phyloP scores from a whole-genome alignment of 768 basidiomycete species.

The Rubroboletus satanas region DNA sequence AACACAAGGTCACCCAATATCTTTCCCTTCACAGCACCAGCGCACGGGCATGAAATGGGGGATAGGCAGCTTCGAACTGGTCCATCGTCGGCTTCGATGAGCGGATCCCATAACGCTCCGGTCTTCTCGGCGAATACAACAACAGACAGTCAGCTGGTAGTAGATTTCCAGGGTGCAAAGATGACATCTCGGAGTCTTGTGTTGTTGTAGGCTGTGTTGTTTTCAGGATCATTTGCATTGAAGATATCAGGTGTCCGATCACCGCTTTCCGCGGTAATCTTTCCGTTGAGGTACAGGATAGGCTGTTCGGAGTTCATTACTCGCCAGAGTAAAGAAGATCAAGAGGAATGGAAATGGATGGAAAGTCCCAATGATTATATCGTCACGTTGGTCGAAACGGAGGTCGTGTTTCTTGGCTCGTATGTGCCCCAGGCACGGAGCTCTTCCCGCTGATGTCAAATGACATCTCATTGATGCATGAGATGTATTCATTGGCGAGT shows the following conservation, averaged over 20 bases:
- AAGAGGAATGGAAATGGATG: slow-evolving; percentile 31
- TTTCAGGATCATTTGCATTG: slow-evolving; percentile 24
- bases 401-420: slow-evolving; percentile 35
- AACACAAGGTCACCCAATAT: slow-evolving; percentile 30
- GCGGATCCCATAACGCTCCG: slow-evolving; percentile 40
- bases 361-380: slow-evolving; percentile 44
- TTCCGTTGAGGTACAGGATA: slow-evolving; percentile 38
- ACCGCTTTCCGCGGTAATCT: slow-evolving; percentile 29
- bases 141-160: slow-evolving; percentile 39
- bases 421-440: slow-evolving; percentile 42
- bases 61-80: slow-evolving; percentile 37
- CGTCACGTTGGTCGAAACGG: slow-evolving; percentile 39
- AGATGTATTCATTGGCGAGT: slow-evolving; percentile 40
- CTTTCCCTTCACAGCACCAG: slow-evolving; percentile 34
- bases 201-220: slow-evolving; percentile 31
- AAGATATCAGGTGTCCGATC: slow-evolving; percentile 40
- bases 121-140: slow-evolving; percentile 42
- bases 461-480: slow-evolving; percentile 43
- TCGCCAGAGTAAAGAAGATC: slow-evolving; percentile 34
- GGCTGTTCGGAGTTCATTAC: slow-evolving; percentile 36
- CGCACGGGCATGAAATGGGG: slow-evolving; percentile 35
- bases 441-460: slow-evolving; percentile 38
- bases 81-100: slow-evolving; percentile 31
- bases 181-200: slow-evolving; percentile 33
- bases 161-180: slow-evolving; percentile 42